Conservation (phyloP, 257 asterid genomes). For the Solanum arcanum region DNA sequence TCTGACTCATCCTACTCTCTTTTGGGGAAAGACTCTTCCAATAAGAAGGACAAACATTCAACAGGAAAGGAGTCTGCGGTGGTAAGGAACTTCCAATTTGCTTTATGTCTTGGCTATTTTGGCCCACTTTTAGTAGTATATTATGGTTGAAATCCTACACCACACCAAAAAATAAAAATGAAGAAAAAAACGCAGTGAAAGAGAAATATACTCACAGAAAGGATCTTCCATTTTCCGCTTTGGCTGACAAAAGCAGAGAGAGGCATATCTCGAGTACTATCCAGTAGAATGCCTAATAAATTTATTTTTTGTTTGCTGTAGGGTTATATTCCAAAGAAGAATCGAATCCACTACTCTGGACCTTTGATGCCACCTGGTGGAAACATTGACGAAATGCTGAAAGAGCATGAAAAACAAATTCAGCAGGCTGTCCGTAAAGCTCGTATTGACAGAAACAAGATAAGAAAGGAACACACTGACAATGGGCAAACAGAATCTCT, state of each 20-base stretch:
- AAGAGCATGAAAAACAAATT: constrained; percentile 69
- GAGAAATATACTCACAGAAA: not conserved
- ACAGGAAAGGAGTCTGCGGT: constrained; percentile 25
- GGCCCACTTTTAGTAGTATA: no score
- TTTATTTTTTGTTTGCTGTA: constrained; percentile 2
- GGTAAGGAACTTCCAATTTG: constrained; percentile 19
- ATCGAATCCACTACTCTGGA: constrained; percentile 72
- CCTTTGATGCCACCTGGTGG: constrained; percentile 60
- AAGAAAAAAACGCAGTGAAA: not conserved
- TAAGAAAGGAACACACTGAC: constrained; percentile 20
- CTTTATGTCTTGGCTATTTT: not conserved
- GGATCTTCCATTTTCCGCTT: not conserved
- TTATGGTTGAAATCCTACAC: not conserved
- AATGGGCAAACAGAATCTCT: constrained; percentile 57
- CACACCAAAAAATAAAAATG: not conserved
- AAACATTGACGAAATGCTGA: constrained; percentile 71
- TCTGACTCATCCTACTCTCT: constrained; percentile 47
- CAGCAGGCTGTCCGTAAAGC: constrained; percentile 85
- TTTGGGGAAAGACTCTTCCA: constrained; percentile 33
- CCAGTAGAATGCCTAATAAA: not conserved
- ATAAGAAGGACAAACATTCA: constrained; percentile 33
- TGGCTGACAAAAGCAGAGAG: not conserved
- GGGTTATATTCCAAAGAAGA: constrained; percentile 40
- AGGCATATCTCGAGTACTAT: not conserved
- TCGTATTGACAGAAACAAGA: constrained; percentile 47